phyloP scores from a whole-genome alignment of 2,329 filamentous ascomycete species.

The Neonectria hederae region DNA sequence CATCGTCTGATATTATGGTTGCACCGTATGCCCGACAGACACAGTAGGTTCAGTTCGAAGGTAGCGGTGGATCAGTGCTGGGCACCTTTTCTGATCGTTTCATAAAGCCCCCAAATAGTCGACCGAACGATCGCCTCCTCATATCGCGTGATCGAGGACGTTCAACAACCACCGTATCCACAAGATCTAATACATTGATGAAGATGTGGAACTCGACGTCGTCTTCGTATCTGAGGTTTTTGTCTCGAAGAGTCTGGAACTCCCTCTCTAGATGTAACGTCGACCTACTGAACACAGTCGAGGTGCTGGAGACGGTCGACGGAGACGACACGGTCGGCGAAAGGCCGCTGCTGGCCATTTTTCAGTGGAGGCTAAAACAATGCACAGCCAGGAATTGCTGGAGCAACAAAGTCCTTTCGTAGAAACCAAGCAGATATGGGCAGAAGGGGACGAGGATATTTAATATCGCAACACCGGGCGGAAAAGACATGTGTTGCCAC shows the following conservation, averaged over 20 bases:
- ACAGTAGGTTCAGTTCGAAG: conserved; percentile 10
- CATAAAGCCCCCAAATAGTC: conserved; percentile 31
- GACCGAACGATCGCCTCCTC: conserved; percentile 33
- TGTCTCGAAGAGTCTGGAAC: conserved; percentile 37
- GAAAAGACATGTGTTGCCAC: conserved; percentile 7
- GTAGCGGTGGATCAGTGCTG: conserved; percentile 14
- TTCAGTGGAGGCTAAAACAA: background rate
- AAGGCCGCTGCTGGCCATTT: conserved; percentile 31
- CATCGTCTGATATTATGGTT: background rate
- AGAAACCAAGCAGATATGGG: background rate
- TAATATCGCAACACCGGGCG: conserved; percentile 18
- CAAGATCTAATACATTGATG: conserved; percentile 39
- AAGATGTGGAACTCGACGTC: conserved; percentile 40
- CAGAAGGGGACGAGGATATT: conserved; percentile 4
- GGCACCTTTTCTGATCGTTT: conserved; percentile 30
- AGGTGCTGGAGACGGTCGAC: conserved; percentile 35
- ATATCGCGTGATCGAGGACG: conserved; percentile 14
- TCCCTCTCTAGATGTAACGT: conserved; percentile 36
- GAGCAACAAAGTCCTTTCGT: background rate
- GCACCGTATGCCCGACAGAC: too few species aligned
- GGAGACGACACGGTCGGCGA: conserved; percentile 29
- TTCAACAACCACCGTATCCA: conserved; percentile 37
- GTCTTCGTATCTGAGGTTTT: conserved; percentile 38
- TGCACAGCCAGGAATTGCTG: background rate
- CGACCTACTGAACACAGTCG: conserved; percentile 33